These are phyloP conservation scores for Blastobotrys proliferans DNA, from an alignment of 1,139 yeast genomes.

Conservation along the genomic window DNA sequence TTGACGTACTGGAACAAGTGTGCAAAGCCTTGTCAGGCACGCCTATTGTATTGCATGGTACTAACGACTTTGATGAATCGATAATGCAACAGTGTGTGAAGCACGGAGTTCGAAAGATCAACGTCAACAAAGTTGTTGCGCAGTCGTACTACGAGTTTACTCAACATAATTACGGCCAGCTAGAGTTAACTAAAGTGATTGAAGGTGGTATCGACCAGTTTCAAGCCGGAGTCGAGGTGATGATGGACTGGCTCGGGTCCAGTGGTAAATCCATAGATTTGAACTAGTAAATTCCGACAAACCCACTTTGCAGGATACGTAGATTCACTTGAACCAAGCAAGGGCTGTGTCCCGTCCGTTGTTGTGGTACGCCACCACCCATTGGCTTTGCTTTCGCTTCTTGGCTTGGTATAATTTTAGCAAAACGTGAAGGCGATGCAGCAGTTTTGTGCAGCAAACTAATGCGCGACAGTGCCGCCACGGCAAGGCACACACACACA, in stretches of 20 bases:
- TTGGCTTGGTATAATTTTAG: too few relatives aligned
- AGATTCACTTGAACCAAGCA: too few relatives aligned
- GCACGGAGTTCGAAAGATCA: conserved; percentile 13
- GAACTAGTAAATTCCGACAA: too few relatives aligned
- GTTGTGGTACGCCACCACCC: too few relatives aligned
- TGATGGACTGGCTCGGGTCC: conserved; percentile 14
- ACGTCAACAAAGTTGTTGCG: conserved; percentile 14
- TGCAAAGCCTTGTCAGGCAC: conserved; percentile 4
- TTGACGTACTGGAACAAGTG: conserved; percentile 7
- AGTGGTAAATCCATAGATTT: too few relatives aligned
- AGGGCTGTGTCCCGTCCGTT: too few relatives aligned
- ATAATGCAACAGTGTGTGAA: conserved; percentile 10
- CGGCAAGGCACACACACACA: too few relatives aligned
- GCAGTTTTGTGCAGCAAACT: too few relatives aligned
- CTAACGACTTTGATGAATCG: conserved; percentile 13
- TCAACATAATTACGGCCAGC: conserved; percentile 7
- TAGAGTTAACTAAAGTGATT: conserved; percentile 12
- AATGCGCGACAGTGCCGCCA: too few relatives aligned
- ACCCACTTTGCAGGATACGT: too few relatives aligned
- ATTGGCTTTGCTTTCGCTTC: too few relatives aligned
- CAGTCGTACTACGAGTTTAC: conserved; percentile 10
- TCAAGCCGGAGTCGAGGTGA: conserved; percentile 11
- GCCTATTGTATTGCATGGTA: conserved; percentile 13
- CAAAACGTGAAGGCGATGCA: too few relatives aligned
- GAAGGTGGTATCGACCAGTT: conserved; percentile 14